Base-by-base conservation (phyloP, 352 stramenopile genomes). In the Pseudoperonospora humuli region DNA sequence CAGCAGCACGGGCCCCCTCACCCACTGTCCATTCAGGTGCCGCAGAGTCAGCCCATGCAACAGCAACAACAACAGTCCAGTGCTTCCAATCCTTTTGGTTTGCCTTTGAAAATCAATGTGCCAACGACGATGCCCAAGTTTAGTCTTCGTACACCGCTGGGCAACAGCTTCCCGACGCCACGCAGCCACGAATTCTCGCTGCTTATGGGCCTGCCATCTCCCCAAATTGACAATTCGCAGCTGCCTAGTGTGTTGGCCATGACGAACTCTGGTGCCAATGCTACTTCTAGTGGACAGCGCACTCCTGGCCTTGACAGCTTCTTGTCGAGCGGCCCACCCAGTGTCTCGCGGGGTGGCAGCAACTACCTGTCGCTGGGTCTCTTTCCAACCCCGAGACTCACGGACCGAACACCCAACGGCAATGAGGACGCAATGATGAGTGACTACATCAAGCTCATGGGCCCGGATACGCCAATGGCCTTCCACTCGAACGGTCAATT, bases 361-460 rank as follows among this genome's bases (percentile, higher is more conserved):
- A 75, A 54, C 46, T 84, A 73, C 54, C 25, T 84, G 31, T 79
- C 73, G 17, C 57, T 82, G 2, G 68, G 70, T 2, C 55, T 82
- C 0, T 85, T 82, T 53, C 65, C 70, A 0, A 75, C 68, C 9
- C 70, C 67, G 1, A 61, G 70, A 41, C 54, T 67, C 2, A 40
- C 42, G 23, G 44, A 57, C 19, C 57, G 57, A 1, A 62, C 52
- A 2, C 43, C 47, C 4, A 26, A 44, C 13, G 62, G 61, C 15
- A 57, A 60, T 10, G 70, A 82, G 5, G 73, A 82, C 28, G 48
- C 69, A 15, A 79, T 85, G 45, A 81, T 85, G 64, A 84, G 65
- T 54, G 73, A 66, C 60, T 85, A 84, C 64, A 73, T 70, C 24
- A 84, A 84, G 52, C 73, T 84, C 51, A 79, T 84, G 72, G 69